phyloP scores from a whole-genome alignment of 1,139 yeast species.

The Eremothecium gossypii region DNA sequence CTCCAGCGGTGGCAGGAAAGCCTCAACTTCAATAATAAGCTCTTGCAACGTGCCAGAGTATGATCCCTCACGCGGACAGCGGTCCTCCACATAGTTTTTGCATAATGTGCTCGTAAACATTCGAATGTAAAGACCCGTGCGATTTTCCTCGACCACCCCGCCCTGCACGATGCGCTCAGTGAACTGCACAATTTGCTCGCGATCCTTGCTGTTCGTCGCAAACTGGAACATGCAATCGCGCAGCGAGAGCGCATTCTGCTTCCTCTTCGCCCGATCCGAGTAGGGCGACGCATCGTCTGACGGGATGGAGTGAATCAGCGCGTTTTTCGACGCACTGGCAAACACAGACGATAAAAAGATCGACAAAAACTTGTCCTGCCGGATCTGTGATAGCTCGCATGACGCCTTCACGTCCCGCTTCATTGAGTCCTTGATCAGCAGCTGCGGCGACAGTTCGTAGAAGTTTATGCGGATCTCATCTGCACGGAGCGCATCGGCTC shows the following conservation, averaged over 20 bases:
- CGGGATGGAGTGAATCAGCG: constrained; percentile 19
- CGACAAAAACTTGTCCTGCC: constrained; percentile 24
- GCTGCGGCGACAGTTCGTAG: constrained; percentile 20
- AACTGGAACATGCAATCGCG: constrained; percentile 18
- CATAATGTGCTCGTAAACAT: constrained; percentile 18
- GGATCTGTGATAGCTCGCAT: constrained; percentile 25
- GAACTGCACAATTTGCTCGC: constrained; percentile 17
- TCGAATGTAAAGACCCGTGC: constrained; percentile 16
- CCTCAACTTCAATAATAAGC: constrained; percentile 17
- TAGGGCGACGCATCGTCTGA: constrained; percentile 6
- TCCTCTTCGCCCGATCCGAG: constrained; percentile 7
- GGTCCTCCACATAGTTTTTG: constrained; percentile 21
- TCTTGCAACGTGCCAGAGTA: constrained; percentile 21
- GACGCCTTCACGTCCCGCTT: constrained; percentile 28
- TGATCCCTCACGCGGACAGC: constrained; percentile 13
- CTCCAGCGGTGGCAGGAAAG: constrained; percentile 20
- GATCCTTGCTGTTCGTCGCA: constrained; percentile 14
- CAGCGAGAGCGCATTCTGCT: constrained; percentile 15
- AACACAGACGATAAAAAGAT: constrained; percentile 22
- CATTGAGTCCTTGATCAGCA: constrained; percentile 23
- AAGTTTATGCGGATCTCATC: constrained; percentile 16
- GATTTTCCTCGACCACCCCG: constrained; percentile 13
- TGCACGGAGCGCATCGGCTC: constrained; percentile 3
- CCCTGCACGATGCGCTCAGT: constrained; percentile 20
- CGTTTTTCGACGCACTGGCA: constrained; percentile 22